Evolutionary conservation across 768 basidiomycete genomes (phyloP).

Genomic region (Calocera cornea): DNA sequence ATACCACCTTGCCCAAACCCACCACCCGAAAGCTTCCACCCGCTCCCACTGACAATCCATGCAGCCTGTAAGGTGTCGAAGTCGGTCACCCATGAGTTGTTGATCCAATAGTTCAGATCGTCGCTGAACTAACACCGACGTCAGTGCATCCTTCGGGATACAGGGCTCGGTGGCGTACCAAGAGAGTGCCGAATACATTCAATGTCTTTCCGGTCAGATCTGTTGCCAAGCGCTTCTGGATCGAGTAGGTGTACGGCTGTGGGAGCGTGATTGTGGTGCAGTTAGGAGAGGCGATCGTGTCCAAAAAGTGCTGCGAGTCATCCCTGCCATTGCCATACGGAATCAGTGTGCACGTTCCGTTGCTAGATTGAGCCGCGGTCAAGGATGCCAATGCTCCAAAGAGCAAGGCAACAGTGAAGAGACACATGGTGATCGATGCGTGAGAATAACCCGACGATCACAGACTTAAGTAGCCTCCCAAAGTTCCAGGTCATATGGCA

Average conservation of each 20-base stretch:
- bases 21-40: not conserved
- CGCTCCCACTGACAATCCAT: not conserved
- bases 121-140: not conserved
- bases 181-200: not conserved
- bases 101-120: not conserved
- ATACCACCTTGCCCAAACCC: constrained; percentile 11
- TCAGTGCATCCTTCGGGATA: not conserved
- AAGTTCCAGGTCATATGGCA: not conserved
- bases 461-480: not conserved
- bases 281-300: not conserved
- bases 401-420: not conserved
- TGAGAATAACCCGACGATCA: not conserved
- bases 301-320: not conserved
- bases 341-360: not conserved
- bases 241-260: not conserved
- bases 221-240: not conserved
- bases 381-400: not conserved
- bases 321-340: not conserved
- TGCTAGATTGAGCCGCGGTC: not conserved
- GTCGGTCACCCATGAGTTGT: not conserved
- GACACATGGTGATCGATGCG: not conserved
- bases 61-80: not conserved
- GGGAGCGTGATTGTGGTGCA: not conserved
- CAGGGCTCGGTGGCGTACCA: not conserved
- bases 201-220: not conserved